These are phyloP conservation scores for Chaetomidium leptoderma DNA, from an alignment of 495 filamentous ascomycete species.

Conservation along the genomic window DNA sequence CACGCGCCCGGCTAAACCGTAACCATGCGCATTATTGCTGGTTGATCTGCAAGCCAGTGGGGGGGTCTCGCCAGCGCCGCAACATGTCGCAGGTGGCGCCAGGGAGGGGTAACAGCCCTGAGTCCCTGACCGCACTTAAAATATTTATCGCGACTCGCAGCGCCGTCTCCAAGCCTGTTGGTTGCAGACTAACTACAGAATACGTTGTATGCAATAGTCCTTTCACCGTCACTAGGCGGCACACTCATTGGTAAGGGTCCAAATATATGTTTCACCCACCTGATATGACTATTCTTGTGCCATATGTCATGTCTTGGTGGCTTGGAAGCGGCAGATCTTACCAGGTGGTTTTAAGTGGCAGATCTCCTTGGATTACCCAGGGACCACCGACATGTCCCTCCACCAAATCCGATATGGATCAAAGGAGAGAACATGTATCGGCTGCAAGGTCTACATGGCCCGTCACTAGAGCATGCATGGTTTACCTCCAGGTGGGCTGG, in stretches of 20 bases:
- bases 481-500: too few relatives aligned
- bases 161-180: not conserved
- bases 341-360: not conserved
- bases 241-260: too few relatives aligned
- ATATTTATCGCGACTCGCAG: too few relatives aligned
- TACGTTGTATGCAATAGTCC: too few relatives aligned
- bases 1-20: constrained; percentile 22
- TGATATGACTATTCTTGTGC: not conserved
- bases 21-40: not conserved
- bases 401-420: too few relatives aligned
- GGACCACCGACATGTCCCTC: too few relatives aligned
- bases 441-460: not conserved
- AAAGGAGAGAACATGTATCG: not conserved
- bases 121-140: too few relatives aligned
- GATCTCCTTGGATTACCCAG: too few relatives aligned
- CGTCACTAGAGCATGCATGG: not conserved
- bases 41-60: constrained; percentile 6
- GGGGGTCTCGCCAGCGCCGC: not conserved
- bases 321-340: not conserved
- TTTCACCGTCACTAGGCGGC: too few relatives aligned
- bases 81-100: constrained; percentile 13
- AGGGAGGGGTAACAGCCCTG: not conserved
- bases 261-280: too few relatives aligned
- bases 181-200: not conserved
- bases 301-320: not conserved